Base-by-base conservation (phyloP, 345 rosid species). In the Brassica rapa region DNA sequence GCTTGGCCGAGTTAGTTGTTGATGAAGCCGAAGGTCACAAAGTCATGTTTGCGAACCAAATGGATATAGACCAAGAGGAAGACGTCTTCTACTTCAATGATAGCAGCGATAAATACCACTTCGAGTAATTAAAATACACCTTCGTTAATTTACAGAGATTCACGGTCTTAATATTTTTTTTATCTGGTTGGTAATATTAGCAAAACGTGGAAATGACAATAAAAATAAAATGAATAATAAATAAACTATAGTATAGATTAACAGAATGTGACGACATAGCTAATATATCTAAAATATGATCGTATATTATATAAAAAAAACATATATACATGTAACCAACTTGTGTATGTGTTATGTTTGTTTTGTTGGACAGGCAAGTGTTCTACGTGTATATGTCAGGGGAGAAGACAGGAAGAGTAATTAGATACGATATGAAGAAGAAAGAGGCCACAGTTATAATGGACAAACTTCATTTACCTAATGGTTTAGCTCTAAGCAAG, bases 401-500 rank as follows among this genome's bases (percentile, higher is more conserved):
- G 8, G 76, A 60, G 0, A 69, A 8, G 9, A 27, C 7, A 21
- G 83, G 83, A 32, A 75, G 83, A 74, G 72, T 80, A 2, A 70
- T 80, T 25, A 75, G 63, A 63, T 80, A 80, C 68, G 46, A 75
- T 23, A 75, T 70, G 75, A 74, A 74, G 76, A 80, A 10, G 21
- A 75, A 80, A 80, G 79, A 75, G 66, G 73, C 83, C 27, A 80
- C 21, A 63, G 80, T 75, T 27, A 19, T 80, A n/a, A 43, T 65
- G 79, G 71, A 70, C 39, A 85, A 77, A 55, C 83, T 90, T 29
- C 85, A 85, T 11, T 83, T 90, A 32, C 86, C 90, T 6, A 92
- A 92, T 74, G 95, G 97, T n/a, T 85, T 88, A 23, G 87, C 95
- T 4, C 64, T 92, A 62, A 88, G 89, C 88, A 87, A 84, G 73